Percentiles rank a stretch among this genome's conserved stretches.
These are phyloP conservation scores for Globisporangium uncinulatum DNA, from an alignment of 352 stramenopile species.

Conservation along the genomic window DNA sequence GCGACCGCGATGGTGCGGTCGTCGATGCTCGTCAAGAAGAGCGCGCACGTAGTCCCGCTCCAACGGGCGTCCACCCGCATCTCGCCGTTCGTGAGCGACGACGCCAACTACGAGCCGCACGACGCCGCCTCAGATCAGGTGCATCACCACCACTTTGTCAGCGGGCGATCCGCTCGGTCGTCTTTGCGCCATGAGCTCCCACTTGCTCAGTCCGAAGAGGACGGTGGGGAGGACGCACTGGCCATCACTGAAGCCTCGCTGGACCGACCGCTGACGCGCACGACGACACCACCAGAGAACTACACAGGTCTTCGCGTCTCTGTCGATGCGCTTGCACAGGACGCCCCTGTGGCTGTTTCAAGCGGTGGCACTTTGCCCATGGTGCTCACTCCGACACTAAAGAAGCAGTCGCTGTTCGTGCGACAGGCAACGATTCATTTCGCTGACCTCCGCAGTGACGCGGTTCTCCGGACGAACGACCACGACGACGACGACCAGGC, in stretches of 20 bases:
- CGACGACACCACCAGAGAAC: not conserved
- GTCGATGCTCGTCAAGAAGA: constrained; percentile 18
- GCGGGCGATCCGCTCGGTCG: not conserved
- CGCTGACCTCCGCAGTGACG: constrained; percentile 1
- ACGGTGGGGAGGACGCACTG: not conserved
- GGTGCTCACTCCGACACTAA: not conserved
- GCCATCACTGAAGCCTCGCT: not conserved
- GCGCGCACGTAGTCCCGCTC: constrained; percentile 1
- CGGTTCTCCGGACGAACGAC: not conserved
- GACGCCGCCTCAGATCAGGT: not conserved
- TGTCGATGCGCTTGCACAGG: not conserved
- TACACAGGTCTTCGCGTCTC: not conserved
- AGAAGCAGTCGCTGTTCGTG: not conserved
- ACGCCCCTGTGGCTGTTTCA: not conserved
- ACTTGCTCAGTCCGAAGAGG: constrained; percentile 5
- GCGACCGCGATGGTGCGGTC: constrained; percentile 29
- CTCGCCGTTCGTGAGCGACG: constrained; percentile 10
- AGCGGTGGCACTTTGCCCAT: not conserved
- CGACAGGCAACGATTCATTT: constrained; percentile 4
- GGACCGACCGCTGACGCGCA: not conserved
- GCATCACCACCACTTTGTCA: constrained; percentile 11
- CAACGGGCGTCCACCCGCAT: constrained; percentile 10
- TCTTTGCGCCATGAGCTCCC: not conserved
- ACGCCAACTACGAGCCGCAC: not conserved
- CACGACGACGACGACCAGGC: too few species aligned